A percentile compares a stretch with the other conserved stretches of the same genome.
phyloP scores from a whole-genome alignment of 805 yeast genomes.

The Saccharomyces eubayanus region DNA sequence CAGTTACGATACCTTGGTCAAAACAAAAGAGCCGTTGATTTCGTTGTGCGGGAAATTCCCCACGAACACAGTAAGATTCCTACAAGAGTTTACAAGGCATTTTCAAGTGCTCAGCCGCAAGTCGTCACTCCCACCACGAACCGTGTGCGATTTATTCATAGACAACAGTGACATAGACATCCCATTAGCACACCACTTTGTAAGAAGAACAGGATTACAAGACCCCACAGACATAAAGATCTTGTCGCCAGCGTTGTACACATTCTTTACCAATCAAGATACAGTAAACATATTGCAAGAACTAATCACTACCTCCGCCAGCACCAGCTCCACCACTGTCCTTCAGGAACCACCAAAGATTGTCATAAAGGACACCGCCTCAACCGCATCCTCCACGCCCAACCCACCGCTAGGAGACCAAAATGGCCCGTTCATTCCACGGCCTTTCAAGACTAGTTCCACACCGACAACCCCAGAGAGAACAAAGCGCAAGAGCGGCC shows the following conservation, averaged over 20 bases:
- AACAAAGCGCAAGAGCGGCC: slow-evolving; percentile 7
- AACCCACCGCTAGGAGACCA: neutral
- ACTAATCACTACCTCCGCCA: too few species aligned
- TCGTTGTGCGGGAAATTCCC: slow-evolving; percentile 5
- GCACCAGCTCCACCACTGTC: neutral
- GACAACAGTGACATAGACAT: neutral
- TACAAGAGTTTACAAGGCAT: slow-evolving; percentile 4
- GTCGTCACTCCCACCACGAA: neutral
- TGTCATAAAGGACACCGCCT: neutral
- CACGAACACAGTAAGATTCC: slow-evolving; percentile 2
- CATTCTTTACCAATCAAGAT: neutral
- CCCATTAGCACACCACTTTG: neutral
- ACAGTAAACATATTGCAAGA: neutral
- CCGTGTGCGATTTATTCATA: neutral
- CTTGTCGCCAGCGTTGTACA: slow-evolving; percentile 1
- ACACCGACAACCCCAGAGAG: slow-evolving; percentile 3
- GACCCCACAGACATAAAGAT: neutral
- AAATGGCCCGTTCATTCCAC: slow-evolving; percentile 13
- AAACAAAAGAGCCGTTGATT: neutral
- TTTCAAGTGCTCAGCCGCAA: neutral
- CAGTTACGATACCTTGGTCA: slow-evolving; percentile 2
- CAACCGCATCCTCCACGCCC: slow-evolving; percentile 1
- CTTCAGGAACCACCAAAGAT: slow-evolving; percentile 1
- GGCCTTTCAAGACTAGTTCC: slow-evolving; percentile 18
- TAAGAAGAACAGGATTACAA: neutral